Evolutionary conservation across 2,329 filamentous ascomycete species (phyloP).

Genomic region (Curvularia hawaiiensis): DNA sequence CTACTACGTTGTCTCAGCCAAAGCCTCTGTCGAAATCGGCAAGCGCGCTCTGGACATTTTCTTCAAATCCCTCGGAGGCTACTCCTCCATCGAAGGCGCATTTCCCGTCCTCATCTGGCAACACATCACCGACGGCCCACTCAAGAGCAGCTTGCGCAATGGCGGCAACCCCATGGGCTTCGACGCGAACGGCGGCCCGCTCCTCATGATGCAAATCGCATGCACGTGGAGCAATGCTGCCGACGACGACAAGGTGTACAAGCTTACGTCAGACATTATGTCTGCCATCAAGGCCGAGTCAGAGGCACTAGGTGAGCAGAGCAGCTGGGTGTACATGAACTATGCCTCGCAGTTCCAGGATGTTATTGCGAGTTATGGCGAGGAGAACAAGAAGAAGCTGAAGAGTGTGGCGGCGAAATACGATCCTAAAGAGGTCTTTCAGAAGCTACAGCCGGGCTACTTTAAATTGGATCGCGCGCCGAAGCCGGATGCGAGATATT

Average conservation of each 20-base stretch:
- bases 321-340: slow-evolving; percentile 54
- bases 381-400: slow-evolving; percentile 33
- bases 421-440: slow-evolving; percentile 50
- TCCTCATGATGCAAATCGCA: slow-evolving; percentile 26
- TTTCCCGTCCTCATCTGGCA: slow-evolving; percentile 22
- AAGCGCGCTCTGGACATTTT: slow-evolving; percentile 19
- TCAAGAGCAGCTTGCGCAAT: slow-evolving; percentile 28
- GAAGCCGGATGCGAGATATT: slow-evolving; percentile 3
- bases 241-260: slow-evolving; percentile 23
- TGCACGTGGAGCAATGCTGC: slow-evolving; percentile 21
- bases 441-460: slow-evolving; percentile 50
- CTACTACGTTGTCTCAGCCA: slow-evolving; percentile 19
- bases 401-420: slow-evolving; percentile 45
- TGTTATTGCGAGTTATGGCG: slow-evolving; percentile 51
- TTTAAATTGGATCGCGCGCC: slow-evolving; percentile 48
- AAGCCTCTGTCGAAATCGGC: slow-evolving; percentile 18
- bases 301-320: slow-evolving; percentile 11
- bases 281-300: slow-evolving; percentile 17
- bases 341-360: slow-evolving; percentile 54
- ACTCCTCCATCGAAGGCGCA: slow-evolving; percentile 10
- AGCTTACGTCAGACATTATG: slow-evolving; percentile 17
- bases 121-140: slow-evolving; percentile 19
- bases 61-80: slow-evolving; percentile 8
- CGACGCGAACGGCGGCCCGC: slow-evolving; percentile 20
- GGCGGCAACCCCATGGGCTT: slow-evolving; percentile 30